Evolutionary conservation across 805 yeast species (phyloP).

Genomic region (Saturnispora quitensis): DNA sequence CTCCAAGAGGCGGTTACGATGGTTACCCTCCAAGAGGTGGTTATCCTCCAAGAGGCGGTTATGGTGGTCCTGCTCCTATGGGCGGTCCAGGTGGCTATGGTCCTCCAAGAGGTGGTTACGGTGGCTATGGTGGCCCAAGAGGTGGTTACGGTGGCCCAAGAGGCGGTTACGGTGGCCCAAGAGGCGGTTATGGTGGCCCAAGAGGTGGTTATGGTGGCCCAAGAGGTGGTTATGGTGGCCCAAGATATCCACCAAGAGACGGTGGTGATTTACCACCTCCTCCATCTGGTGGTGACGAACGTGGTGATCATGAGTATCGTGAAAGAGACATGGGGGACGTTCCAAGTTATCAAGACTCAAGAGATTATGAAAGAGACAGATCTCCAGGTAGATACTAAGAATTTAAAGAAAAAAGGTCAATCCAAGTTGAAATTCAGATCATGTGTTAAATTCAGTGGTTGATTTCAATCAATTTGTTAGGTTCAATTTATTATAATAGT

Average conservation of each 20-base stretch:
- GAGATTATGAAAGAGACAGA: slow-evolving; percentile 58
- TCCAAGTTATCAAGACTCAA: slow-evolving; percentile 26
- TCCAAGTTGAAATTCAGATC: not conserved
- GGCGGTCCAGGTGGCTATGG: slow-evolving; percentile 28
- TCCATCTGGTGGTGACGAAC: slow-evolving; percentile 27
- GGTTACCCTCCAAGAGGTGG: slow-evolving; percentile 15
- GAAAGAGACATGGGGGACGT: slow-evolving; percentile 6
- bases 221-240: slow-evolving; percentile 23
- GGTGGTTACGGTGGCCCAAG: slow-evolving; percentile 24
- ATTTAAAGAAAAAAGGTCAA: not conserved
- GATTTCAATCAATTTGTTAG: not conserved
- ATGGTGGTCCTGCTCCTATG: slow-evolving; percentile 24
- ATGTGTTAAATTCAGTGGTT: not conserved
- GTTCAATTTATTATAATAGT: slow-evolving; percentile 1
- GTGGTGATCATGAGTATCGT: slow-evolving; percentile 10
- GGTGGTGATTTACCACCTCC: slow-evolving; percentile 21
- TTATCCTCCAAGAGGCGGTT: slow-evolving; percentile 26
- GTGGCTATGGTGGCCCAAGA: slow-evolving; percentile 21
- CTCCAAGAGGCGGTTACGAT: slow-evolving; percentile 20
- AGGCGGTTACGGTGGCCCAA: slow-evolving; percentile 27
- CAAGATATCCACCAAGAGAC: slow-evolving; percentile 21
- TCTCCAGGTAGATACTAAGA: slow-evolving; percentile 63
- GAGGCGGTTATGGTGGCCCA: slow-evolving; percentile 23
- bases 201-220: slow-evolving; percentile 26
- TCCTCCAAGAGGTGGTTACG: slow-evolving; percentile 22